Evolutionary conservation across 2,329 filamentous ascomycete species (phyloP), one percentile per base, ranked within the genome.

Genomic region (Alternaria panax): DNA sequence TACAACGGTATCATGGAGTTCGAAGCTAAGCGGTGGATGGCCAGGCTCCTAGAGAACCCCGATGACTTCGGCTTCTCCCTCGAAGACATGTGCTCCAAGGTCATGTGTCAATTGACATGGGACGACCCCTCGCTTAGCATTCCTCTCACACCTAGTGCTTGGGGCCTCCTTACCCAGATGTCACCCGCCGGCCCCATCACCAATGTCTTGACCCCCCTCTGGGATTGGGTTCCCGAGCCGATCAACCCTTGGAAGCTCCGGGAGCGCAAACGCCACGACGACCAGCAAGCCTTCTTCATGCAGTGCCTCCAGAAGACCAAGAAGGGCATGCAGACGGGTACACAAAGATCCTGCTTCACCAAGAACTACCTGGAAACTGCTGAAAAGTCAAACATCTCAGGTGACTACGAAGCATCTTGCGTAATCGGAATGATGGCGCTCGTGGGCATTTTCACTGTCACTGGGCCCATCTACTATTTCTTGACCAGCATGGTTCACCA

Each of bases 81-180:
- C 5, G 84, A 87, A 65, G 84, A 87, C 62, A 85, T 86, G 83
- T 80, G 83, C 16, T 83, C 84, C n/a, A 86, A 86, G 70, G 79
- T 86, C 54, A 85, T 86, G 82, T 83, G 81, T 50, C 78, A 80
- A 52, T 67, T 86, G 43, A 83, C 83, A 14, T 86, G 84, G 84
- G 84, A 85, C 58, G 82, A 86, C 53, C 78, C 81, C 7, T 75
- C 72, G 41, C 67, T 84, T 38, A 85, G 83, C 69, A 75, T 80
- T 51, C 80, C 82, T 62, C 81, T 82, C 60, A 84, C 80, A 9
- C 80, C 80, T 47, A 83, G 81, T 59, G 84, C 84, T 2, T 86
- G 83, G 84, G 84, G 84, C n/a, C 76, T 86, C 1, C 74, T 86
- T 16, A 85, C 80, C 5, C 84, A 86, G 54, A 86, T 87, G 84